Conservation (phyloP, 257 asterid species). For the Thymus quinquecostatus region DNA sequence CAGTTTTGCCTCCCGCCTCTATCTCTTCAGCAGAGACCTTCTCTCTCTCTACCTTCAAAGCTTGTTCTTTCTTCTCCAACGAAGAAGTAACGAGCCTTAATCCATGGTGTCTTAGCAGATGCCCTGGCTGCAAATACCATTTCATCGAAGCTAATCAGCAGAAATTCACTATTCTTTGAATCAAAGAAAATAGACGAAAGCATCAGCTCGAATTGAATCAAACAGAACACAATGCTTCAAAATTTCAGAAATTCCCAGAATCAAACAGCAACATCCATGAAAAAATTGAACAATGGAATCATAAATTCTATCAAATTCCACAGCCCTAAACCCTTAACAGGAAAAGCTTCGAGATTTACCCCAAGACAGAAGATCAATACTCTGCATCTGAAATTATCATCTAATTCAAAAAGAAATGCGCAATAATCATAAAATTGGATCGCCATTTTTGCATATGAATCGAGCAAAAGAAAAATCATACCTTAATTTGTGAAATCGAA, state of each 20-base stretch:
- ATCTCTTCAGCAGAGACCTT: conserved; percentile 46
- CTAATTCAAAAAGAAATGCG: neutral
- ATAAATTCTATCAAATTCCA: neutral
- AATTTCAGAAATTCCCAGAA: neutral
- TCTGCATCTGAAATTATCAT: neutral
- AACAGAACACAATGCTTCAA: conserved; percentile 1
- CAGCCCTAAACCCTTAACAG: neutral
- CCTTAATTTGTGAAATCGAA: conserved; percentile 84
- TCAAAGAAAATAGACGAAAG: neutral
- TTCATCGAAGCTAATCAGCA: neutral
- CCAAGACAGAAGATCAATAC: neutral
- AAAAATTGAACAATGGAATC: too few relatives aligned
- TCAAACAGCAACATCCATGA: neutral
- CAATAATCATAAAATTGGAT: too few relatives aligned
- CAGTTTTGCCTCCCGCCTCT: conserved; percentile 30
- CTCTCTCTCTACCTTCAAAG: conserved; percentile 54
- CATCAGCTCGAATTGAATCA: neutral
- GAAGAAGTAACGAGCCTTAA: conserved; percentile 78
- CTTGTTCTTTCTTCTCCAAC: conserved; percentile 76
- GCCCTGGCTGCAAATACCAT: conserved; percentile 58
- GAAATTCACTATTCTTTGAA: too few relatives aligned
- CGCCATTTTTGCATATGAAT: neutral
- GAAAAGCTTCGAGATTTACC: neutral
- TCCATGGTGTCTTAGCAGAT: conserved; percentile 59
- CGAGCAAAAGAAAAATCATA: conserved; percentile 20